These are phyloP conservation scores for Austroboletus niveus DNA, from an alignment of 1,284 basidiomycete species.

Conservation along the genomic window DNA sequence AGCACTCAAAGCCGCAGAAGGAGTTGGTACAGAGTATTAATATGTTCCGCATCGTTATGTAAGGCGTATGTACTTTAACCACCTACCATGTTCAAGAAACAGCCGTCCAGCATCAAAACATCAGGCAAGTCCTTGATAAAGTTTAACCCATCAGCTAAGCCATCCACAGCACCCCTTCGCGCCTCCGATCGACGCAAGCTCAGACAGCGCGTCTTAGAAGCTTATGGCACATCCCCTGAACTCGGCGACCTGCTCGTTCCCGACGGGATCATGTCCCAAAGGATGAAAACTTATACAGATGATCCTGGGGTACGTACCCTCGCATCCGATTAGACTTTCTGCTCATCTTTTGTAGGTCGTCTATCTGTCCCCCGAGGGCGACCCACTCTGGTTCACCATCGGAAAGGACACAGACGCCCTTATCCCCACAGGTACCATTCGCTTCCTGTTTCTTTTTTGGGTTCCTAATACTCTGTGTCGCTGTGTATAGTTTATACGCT, in stretches of 20 bases:
- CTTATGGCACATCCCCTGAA: slow-evolving; percentile 49
- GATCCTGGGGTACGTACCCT: slow-evolving; percentile 56
- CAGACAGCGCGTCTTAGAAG: slow-evolving; percentile 52
- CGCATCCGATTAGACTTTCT: background rate
- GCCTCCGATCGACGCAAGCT: slow-evolving; percentile 70
- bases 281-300: slow-evolving; percentile 60
- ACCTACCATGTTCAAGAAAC: slow-evolving; percentile 71
- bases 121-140: slow-evolving; percentile 38
- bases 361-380: slow-evolving; percentile 66
- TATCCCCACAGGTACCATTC: slow-evolving; percentile 60
- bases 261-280: slow-evolving; percentile 64
- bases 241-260: slow-evolving; percentile 65
- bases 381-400: slow-evolving; percentile 81
- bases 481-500: slow-evolving; percentile 59
- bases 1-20: no score
- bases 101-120: slow-evolving; percentile 62
- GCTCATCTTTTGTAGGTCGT: slow-evolving; percentile 41
- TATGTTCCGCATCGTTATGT: no score
- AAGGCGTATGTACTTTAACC: no score
- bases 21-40: no score
- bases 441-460: background rate
- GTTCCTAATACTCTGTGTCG: background rate
- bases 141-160: background rate
- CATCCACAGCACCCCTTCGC: slow-evolving; percentile 54
- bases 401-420: slow-evolving; percentile 66